These are phyloP conservation scores for Monascus purpureus DNA, from an alignment of 495 filamentous ascomycete species.

Conservation along the genomic window DNA sequence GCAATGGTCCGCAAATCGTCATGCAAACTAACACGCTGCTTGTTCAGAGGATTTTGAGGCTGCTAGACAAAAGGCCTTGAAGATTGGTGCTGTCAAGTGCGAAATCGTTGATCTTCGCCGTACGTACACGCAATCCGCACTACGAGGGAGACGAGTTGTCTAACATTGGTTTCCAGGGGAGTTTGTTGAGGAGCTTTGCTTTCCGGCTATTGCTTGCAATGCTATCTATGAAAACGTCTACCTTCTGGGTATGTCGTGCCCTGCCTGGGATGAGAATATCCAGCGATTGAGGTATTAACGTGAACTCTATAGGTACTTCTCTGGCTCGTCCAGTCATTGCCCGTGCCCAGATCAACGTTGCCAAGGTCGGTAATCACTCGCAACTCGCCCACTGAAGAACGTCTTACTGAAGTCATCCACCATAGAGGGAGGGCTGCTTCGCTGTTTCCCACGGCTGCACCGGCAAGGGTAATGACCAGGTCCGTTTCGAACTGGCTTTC, in stretches of 20 bases:
- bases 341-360: slow-evolving; percentile 62
- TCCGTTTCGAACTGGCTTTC: slow-evolving; percentile 74
- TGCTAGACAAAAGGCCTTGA: slow-evolving; percentile 39
- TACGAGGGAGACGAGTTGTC: slow-evolving; percentile 13
- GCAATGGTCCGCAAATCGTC: slow-evolving; percentile 1
- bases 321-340: slow-evolving; percentile 86
- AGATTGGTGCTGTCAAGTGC: slow-evolving; percentile 39
- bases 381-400: background rate
- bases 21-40: slow-evolving; percentile 3
- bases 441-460: slow-evolving; percentile 71
- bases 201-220: slow-evolving; percentile 71
- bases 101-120: slow-evolving; percentile 40
- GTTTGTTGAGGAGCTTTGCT: slow-evolving; percentile 79
- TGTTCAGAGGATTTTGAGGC: slow-evolving; percentile 49
- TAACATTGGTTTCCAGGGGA: slow-evolving; percentile 35
- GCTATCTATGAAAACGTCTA: slow-evolving; percentile 77
- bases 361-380: slow-evolving; percentile 38
- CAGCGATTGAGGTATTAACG: background rate
- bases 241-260: slow-evolving; percentile 44
- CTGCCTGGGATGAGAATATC: background rate
- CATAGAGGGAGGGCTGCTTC: slow-evolving; percentile 27
- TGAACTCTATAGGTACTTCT: slow-evolving; percentile 47
- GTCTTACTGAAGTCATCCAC: no score
- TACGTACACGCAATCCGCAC: no score
- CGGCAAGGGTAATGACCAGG: slow-evolving; percentile 78